Base-by-base conservation (phyloP, 176 grass and related monocot species). In the Poa annua region DNA sequence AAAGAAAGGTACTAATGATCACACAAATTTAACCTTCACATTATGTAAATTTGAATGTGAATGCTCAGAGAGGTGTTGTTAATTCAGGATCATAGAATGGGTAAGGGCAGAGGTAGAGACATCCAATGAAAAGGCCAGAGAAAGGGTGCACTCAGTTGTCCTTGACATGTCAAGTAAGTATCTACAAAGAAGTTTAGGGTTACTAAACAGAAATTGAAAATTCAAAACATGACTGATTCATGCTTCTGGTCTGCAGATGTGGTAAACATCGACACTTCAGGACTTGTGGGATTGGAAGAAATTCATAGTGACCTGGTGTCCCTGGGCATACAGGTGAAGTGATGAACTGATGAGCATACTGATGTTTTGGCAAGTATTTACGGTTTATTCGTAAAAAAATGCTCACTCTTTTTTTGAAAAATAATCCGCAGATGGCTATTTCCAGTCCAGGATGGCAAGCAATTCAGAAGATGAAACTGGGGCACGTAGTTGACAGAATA, bases 381-480 rank as follows among this genome's bases (percentile, higher is more conserved):
- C 67, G 47, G 78, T 15, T 74, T 85, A 3, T 16, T 7, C 0
- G 8, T 74, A 16, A 8, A 35, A 76, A n/a, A 11, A 11, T 74
- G 74, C 39, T 74, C 17, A 45, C 41, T 32, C 35, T 70, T 64
- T 22, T 66, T 26, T 83, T 8, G 24, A 82, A 86, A 26, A 78
- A 71, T 11, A 48, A 2, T 44, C 20, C 75, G 75, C 84, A 99
- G 96, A 80, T 99, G 67, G 91, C 89, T 2, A 69, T 99, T 19
- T 52, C 87, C 14, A 85, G 94, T 60, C 96, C 96, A 49, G 84
- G 87, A 79, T 99, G 93, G 93, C 86, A 91, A 41, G 89, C 85
- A 24, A 78, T 99, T 79, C 93, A 99, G 77, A 99, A 99, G 85
- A 96, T 99, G 96, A 99, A 96, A 83, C 14, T 91, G 85, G 77